Conservation (phyloP, 2,329 filamentous ascomycete genomes). For the Cladophialophora psammophila region DNA sequence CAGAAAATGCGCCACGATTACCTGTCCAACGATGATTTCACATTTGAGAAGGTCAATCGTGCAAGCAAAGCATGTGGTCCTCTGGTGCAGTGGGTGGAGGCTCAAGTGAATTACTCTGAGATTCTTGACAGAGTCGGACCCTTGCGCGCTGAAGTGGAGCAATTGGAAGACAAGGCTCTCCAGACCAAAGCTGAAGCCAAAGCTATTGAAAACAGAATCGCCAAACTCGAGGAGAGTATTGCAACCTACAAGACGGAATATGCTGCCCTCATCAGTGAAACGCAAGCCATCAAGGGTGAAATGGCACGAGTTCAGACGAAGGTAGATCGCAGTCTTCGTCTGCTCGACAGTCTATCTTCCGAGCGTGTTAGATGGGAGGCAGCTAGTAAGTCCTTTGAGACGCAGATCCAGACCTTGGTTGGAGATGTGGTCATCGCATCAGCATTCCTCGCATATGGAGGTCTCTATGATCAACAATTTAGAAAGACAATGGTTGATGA, state of each 20-base stretch:
- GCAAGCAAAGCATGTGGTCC: conserved; percentile 97
- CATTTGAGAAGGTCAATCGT: conserved; percentile 93
- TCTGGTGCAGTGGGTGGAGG: conserved; percentile 94
- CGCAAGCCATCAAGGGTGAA: conserved; percentile 94
- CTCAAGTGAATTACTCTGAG: conserved; percentile 97
- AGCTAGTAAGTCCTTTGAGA: conserved; percentile 97
- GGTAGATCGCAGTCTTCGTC: conserved; percentile 91
- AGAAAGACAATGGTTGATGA: conserved; percentile 97
- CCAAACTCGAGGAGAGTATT: conserved; percentile 85
- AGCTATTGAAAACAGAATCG: conserved; percentile 87
- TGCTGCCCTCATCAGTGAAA: conserved; percentile 93
- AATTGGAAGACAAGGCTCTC: conserved; percentile 85
- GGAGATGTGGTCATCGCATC: conserved; percentile 96
- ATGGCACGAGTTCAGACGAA: conserved; percentile 98
- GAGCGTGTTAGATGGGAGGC: conserved; percentile 95
- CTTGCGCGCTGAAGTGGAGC: conserved; percentile 84
- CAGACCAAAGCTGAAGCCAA: conserved; percentile 93
- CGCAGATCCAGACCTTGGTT: conserved; percentile 94
- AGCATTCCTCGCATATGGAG: conserved; percentile 94
- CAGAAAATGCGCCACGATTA: conserved; percentile 93
- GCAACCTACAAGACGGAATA: conserved; percentile 96
- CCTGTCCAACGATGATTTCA: conserved; percentile 92
- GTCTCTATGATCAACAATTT: conserved; percentile 97
- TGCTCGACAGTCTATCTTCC: conserved; percentile 93
- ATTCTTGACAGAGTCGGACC: conserved; percentile 95